Evolutionary conservation across 495 filamentous ascomycete species (phyloP), one percentile per base, ranked within the genome.

Genomic region (Hypoxylon perforatum): DNA sequence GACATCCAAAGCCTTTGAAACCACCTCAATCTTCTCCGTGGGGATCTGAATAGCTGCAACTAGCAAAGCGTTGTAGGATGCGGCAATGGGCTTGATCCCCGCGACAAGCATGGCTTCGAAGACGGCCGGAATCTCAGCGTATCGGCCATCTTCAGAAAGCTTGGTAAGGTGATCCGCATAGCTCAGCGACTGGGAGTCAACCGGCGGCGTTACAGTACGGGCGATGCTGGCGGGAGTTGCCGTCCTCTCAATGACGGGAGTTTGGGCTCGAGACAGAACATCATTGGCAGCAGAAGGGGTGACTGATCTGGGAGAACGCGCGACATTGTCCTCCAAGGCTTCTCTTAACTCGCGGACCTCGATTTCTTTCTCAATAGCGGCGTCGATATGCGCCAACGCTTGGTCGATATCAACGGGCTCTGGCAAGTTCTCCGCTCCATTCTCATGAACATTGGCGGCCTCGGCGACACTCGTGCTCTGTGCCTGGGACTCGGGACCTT

Each of bases 1-100:
- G 58, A 98, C 90, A 82, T 94, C 93, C 48, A 98, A 85, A 5
- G 92, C 93, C 78, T 96, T 97, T 46, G 91, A 87, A 21, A 97
- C 89, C 9, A 93, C 85, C 77, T 93, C 91, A 49, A 89, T 87
- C 72, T 88, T 88, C 70, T 91, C 86, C 5, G 81, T 80, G 0
- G 90, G 85, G 18, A 96, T 82, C 61, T 90, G 80, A 60, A 96
- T 87, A 19, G 92, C 93, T 23, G 96, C 92, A 67, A 88, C 82
- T 39, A 99, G 81, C 41, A 98, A 81, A 35, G 91, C 91, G 77
- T 97, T 97, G 82, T 98, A 99, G 15, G 94, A 90, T 17, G 86
- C 82, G 28, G 94, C 86, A 3, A 87, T 92, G 14, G 95, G 94
- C 55, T 87, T 86, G 55, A 95, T 80, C 21, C 91, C 91, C 59